phyloP scores from a whole-genome alignment of 2,329 filamentous ascomycete genomes.

The Camillea tinctor region DNA sequence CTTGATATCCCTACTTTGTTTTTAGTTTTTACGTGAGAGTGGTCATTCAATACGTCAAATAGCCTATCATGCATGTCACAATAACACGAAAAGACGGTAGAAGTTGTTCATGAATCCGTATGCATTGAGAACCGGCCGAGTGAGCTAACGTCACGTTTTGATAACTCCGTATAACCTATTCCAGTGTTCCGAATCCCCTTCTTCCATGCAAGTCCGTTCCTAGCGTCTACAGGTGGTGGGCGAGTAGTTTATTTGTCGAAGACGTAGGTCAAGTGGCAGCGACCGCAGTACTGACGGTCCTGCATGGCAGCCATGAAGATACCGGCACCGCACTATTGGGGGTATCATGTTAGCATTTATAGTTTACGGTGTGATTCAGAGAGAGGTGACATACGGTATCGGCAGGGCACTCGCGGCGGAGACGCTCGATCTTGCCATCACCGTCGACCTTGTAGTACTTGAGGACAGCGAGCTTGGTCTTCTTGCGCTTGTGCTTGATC shows the following conservation, averaged over 20 bases:
- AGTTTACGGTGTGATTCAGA: background rate
- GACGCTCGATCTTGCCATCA: conserved; percentile 99
- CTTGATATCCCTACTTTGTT: no score
- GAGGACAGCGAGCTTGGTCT: conserved; percentile 99
- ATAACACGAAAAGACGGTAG: background rate
- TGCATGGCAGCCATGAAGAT: conserved; percentile 99
- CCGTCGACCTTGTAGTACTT: conserved; percentile 99
- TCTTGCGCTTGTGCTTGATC: conserved; percentile 99
- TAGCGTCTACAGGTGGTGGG: conserved; percentile 1
- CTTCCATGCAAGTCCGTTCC: conserved; percentile 9
- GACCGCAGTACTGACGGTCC: conserved; percentile 95
- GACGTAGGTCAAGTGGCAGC: conserved; percentile 72
- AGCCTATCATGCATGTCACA: background rate
- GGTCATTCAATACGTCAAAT: background rate
- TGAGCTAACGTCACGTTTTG: conserved; percentile 11
- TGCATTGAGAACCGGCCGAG: conserved; percentile 5
- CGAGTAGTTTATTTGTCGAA: conserved; percentile 55
- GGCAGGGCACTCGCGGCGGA: conserved; percentile 94
- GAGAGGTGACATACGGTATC: conserved; percentile 63
- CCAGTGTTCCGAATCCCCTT: conserved; percentile 15
- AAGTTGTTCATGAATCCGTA: conserved; percentile 2
- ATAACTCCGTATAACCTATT: conserved; percentile 15
- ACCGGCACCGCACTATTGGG: conserved; percentile 87
- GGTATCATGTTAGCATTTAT: conserved; percentile 35
- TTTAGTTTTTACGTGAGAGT: no score